A percentile compares a stretch with the other conserved stretches of the same genome.
Conservation (phyloP, 2,329 filamentous ascomycete species). For the Aspergillus felis region DNA sequence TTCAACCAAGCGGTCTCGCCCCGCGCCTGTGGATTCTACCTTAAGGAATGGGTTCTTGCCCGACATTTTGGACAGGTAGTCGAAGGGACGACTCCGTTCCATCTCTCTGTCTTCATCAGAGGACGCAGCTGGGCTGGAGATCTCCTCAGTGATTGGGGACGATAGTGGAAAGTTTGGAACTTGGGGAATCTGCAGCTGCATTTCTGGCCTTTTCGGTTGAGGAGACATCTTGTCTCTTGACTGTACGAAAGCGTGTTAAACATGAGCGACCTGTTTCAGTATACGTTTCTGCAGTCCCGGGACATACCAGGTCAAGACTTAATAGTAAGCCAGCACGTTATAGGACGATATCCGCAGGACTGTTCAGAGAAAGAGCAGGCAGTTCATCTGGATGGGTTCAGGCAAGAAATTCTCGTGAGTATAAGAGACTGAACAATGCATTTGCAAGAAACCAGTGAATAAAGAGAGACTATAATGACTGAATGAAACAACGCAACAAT, state of each 20-base stretch:
- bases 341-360: not conserved
- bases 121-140: slow-evolving; percentile 35
- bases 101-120: slow-evolving; percentile 27
- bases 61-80: slow-evolving; percentile 26
- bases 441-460: not conserved
- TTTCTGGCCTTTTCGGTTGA: slow-evolving; percentile 21
- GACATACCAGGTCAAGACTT: not conserved
- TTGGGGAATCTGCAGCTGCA: slow-evolving; percentile 26
- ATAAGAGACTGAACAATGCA: not conserved
- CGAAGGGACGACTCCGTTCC: slow-evolving; percentile 27
- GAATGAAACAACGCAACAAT: not conserved
- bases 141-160: slow-evolving; percentile 42
- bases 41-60: slow-evolving; percentile 14
- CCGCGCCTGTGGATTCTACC: slow-evolving; percentile 9
- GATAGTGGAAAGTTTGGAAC: slow-evolving; percentile 40
- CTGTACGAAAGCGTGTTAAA: slow-evolving; percentile 2
- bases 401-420: not conserved
- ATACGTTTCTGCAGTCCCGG: not conserved
- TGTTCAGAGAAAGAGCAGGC: not conserved
- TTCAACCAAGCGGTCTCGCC: not conserved
- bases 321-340: not conserved
- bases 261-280: not conserved
- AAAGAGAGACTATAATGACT: not conserved
- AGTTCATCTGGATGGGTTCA: not conserved
- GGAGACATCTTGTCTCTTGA: slow-evolving; percentile 18